phyloP scores from a whole-genome alignment of 2,329 filamentous ascomycete genomes.

The Truncatella angustata region DNA sequence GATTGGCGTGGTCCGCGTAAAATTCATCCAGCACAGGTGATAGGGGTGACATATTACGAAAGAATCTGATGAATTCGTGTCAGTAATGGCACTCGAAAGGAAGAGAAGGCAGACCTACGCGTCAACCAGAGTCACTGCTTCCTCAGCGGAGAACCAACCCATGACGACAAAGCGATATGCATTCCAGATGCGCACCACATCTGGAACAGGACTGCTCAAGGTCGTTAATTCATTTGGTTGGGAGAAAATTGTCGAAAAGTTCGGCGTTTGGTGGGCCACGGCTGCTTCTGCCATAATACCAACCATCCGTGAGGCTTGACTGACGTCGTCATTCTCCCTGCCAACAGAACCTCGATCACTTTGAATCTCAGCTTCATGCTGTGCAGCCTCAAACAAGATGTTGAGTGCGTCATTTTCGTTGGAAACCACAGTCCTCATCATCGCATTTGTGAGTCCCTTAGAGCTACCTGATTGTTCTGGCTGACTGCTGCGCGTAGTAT shows the following conservation, averaged over 20 bases:
- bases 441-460: constrained; percentile 4
- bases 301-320: constrained; percentile 28
- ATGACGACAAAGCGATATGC: not conserved
- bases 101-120: not conserved
- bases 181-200: not conserved
- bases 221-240: no score
- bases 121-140: not conserved
- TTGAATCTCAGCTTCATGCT: constrained; percentile 25
- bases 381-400: constrained; percentile 49
- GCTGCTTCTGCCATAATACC: not conserved
- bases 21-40: not conserved
- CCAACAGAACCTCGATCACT: not conserved
- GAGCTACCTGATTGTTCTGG: not conserved
- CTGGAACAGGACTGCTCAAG: not conserved
- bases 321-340: constrained; percentile 35
- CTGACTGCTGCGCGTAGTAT: not conserved
- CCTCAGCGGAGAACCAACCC: not conserved
- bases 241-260: no score
- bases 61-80: not conserved
- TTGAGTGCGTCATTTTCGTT: constrained; percentile 53
- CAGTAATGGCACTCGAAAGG: not conserved
- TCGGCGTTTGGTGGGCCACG: no score
- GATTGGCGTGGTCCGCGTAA: not conserved
- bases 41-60: not conserved
- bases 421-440: constrained; percentile 48